Conservation (phyloP, 306 rosid species). For the Cucurbita pepo region DNA sequence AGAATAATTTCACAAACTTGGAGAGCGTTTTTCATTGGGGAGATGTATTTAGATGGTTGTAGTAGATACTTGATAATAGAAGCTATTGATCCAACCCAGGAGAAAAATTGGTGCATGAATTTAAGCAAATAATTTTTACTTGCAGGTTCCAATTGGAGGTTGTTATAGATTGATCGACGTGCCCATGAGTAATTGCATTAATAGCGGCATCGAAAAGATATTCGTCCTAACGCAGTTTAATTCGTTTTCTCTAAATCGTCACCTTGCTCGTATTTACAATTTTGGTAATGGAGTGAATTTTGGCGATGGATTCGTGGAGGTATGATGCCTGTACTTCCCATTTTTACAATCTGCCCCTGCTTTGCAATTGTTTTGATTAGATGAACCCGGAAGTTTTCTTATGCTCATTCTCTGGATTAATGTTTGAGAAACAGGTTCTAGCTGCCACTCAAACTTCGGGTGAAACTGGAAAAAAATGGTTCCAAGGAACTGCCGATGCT, state of each 20-base stretch:
- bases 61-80: not conserved
- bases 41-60: too few species aligned
- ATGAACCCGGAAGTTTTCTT: not conserved
- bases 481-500: conserved; percentile 95
- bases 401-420: not conserved
- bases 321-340: conserved; percentile 2
- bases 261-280: conserved; percentile 58
- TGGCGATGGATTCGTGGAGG: conserved; percentile 92
- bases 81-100: not conserved
- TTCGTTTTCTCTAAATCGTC: conserved; percentile 86
- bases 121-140: not conserved
- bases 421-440: conserved; percentile 42
- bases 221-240: conserved; percentile 72
- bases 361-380: not conserved
- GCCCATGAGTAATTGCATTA: conserved; percentile 94
- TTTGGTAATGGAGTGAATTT: conserved; percentile 68
- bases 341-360: not conserved
- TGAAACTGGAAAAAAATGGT: conserved; percentile 80
- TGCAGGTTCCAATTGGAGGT: conserved; percentile 91
- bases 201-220: conserved; percentile 73
- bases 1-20: not conserved
- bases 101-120: not conserved
- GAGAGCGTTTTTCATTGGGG: too few species aligned
- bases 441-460: conserved; percentile 96
- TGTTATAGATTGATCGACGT: conserved; percentile 80